phyloP scores from a whole-genome alignment of 208 protist species.

The Porcisia deanei region DNA sequence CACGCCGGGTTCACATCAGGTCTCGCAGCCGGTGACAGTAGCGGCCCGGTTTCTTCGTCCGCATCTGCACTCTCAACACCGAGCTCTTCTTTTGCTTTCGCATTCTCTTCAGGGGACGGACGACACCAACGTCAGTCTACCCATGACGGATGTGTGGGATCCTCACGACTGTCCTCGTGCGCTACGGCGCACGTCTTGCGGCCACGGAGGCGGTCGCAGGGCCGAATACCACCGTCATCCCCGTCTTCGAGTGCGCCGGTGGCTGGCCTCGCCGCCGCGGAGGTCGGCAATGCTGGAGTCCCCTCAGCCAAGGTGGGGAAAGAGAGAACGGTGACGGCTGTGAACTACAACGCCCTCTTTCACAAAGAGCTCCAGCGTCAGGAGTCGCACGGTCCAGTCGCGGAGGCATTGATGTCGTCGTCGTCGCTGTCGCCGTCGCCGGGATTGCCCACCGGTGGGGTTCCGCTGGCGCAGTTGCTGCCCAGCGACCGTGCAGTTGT shows the following conservation, averaged over 20 bases:
- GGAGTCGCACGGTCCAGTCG: neutral
- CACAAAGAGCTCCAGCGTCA: constrained; percentile 18
- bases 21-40: neutral
- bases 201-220: constrained; percentile 2
- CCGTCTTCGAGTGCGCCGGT: neutral
- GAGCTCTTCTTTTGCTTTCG: constrained; percentile 14
- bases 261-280: neutral
- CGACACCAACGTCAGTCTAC: neutral
- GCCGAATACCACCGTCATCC: neutral
- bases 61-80: constrained; percentile 6
- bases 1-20: constrained; percentile 4
- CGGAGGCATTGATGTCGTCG: neutral
- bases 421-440: neutral
- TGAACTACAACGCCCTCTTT: constrained; percentile 54
- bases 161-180: neutral
- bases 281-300: neutral
- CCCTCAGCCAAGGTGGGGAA: neutral
- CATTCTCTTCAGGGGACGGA: neutral
- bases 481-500: neutral
- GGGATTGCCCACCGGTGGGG: neutral
- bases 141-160: neutral
- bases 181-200: constrained; percentile 13
- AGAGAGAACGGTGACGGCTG: constrained; percentile 16
- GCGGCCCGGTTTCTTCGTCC: neutral
- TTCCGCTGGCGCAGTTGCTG: neutral